Percentiles rank a stretch among this genome's conserved stretches.
These are phyloP conservation scores for Fusarium incarnatum DNA, from an alignment of 2,329 filamentous ascomycete species.

Conservation along the genomic window DNA sequence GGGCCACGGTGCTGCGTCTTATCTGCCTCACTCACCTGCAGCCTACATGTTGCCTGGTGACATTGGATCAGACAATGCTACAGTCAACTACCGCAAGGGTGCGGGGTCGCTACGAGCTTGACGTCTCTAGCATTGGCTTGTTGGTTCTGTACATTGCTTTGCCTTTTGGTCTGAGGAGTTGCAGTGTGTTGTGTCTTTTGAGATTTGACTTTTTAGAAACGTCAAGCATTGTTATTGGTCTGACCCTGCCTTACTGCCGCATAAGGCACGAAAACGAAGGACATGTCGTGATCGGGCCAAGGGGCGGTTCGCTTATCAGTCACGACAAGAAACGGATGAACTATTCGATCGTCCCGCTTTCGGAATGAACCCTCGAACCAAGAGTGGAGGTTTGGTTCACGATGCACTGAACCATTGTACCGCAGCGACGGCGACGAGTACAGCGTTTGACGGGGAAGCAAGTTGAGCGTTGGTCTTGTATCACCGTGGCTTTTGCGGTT, in stretches of 20 bases:
- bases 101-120: conserved; percentile 32
- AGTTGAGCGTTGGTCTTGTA: conserved; percentile 39
- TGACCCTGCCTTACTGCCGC: not conserved
- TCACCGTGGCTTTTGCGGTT: conserved; percentile 13
- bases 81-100: conserved; percentile 38
- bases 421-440: conserved; percentile 17
- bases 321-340: conserved; percentile 18
- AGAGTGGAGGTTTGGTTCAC: not conserved
- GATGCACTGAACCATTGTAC: conserved; percentile 1
- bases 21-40: conserved; percentile 24
- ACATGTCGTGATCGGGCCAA: conserved; percentile 3
- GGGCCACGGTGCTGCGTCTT: conserved; percentile 22
- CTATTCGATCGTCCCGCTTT: conserved; percentile 12
- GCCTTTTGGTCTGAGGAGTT: not conserved
- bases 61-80: conserved; percentile 18
- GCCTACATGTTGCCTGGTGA: conserved; percentile 40
- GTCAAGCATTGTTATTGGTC: not conserved
- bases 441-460: conserved; percentile 35
- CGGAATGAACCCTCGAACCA: conserved; percentile 8
- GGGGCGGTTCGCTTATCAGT: conserved; percentile 11
- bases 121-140: not conserved
- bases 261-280: conserved; percentile 13
- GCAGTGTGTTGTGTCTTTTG: conserved; percentile 15
- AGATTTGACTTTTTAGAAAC: conserved; percentile 2
- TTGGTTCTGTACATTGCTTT: conserved; percentile 5